Conservation (phyloP, 2,329 filamentous ascomycete species). For the Fusarium buharicum region DNA sequence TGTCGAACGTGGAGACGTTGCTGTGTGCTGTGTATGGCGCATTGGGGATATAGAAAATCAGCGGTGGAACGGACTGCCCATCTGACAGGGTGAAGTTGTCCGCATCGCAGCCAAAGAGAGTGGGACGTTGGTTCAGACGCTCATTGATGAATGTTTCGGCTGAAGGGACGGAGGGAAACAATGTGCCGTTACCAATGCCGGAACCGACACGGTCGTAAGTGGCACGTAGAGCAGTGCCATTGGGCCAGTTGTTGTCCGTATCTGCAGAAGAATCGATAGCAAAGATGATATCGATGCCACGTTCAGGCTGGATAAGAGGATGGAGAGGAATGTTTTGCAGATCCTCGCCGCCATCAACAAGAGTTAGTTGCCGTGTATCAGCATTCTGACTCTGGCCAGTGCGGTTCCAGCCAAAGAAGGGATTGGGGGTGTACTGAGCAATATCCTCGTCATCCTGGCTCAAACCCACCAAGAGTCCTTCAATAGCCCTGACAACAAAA, state of each 20-base stretch:
- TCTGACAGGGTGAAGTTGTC: constrained; percentile 49
- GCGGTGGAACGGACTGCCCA: constrained; percentile 64
- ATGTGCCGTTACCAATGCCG: constrained; percentile 61
- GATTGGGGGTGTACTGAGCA: constrained; percentile 74
- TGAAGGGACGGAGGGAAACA: constrained; percentile 69
- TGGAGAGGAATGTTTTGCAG: constrained; percentile 82
- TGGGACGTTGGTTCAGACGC: constrained; percentile 69
- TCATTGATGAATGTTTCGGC: constrained; percentile 65
- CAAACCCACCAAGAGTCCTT: constrained; percentile 62
- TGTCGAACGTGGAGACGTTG: constrained; percentile 83
- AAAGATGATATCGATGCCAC: constrained; percentile 70
- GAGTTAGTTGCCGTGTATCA: constrained; percentile 66
- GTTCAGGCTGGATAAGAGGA: constrained; percentile 62
- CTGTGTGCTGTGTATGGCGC: constrained; percentile 78
- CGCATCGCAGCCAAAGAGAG: constrained; percentile 73
- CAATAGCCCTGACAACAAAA: constrained; percentile 57
- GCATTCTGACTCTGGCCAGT: constrained; percentile 54
- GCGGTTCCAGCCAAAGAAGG: constrained; percentile 62
- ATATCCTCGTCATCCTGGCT: constrained; percentile 76
- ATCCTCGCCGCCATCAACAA: constrained; percentile 86
- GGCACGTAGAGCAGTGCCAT: constrained; percentile 67
- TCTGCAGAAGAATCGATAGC: constrained; percentile 73
- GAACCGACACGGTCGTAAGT: constrained; percentile 65
- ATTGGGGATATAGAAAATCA: constrained; percentile 85
- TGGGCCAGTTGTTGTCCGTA: constrained; percentile 66